Conservation (phyloP, 164 flowering plant species). For the Umbilicus rupestris region DNA sequence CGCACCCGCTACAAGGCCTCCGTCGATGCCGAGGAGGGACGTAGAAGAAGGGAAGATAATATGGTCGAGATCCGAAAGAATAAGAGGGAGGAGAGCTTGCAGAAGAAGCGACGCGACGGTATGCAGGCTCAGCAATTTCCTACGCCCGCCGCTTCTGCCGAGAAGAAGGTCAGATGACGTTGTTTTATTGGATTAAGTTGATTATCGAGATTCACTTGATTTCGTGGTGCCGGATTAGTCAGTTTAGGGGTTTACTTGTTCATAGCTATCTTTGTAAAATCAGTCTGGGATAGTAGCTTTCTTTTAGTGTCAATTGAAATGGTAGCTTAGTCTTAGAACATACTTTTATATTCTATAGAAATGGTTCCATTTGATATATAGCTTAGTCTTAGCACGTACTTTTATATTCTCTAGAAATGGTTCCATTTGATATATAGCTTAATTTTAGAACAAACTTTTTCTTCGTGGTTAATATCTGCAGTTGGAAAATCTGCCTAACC, state of each 20-base stretch:
- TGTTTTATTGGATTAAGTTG: neutral
- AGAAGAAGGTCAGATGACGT: slow-evolving; percentile 31
- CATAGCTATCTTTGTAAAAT: neutral
- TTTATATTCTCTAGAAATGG: neutral
- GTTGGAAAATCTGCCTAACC: slow-evolving; percentile 40
- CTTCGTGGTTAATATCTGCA: slow-evolving; percentile 12
- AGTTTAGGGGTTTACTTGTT: neutral
- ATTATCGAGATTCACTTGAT: too few relatives aligned
- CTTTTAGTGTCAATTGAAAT: too few relatives aligned
- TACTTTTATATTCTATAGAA: neutral
- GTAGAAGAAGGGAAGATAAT: slow-evolving; percentile 53
- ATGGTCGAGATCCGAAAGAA: slow-evolving; percentile 64
- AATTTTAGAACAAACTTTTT: neutral
- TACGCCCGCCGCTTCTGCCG: slow-evolving; percentile 22
- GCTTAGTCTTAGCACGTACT: too few relatives aligned
- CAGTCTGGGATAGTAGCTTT: too few relatives aligned
- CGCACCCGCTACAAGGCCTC: slow-evolving; percentile 56
- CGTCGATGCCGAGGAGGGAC: slow-evolving; percentile 63
- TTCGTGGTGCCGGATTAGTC: neutral
- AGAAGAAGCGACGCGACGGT: slow-evolving; percentile 58
- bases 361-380: neutral
- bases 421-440: neutral
- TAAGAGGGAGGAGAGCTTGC: slow-evolving; percentile 46
- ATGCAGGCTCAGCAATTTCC: slow-evolving; percentile 28
- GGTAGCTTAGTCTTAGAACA: too few relatives aligned